These are phyloP conservation scores for Chaetomium strumarium DNA, from an alignment of 2,329 filamentous ascomycete genomes.

Conservation along the genomic window DNA sequence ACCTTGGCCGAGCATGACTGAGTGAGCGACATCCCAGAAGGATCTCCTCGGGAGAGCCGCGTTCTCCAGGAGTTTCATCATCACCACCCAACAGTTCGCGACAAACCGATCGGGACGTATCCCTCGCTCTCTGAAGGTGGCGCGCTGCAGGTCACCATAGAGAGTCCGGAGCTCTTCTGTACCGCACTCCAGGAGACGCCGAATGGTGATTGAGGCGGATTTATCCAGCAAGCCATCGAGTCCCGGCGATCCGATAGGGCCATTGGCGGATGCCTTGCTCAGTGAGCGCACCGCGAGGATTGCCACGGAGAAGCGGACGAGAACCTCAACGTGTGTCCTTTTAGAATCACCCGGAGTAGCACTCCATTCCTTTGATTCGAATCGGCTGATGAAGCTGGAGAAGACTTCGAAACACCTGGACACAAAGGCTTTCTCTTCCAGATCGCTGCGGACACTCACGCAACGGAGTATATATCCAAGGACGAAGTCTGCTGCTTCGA, in stretches of 20 bases:
- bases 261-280: conserved; percentile 33
- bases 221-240: conserved; percentile 45
- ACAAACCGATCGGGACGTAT: conserved; percentile 42
- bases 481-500: conserved; percentile 39
- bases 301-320: conserved; percentile 34
- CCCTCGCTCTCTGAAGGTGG: conserved; percentile 44
- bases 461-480: conserved; percentile 42
- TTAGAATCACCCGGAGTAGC: background rate
- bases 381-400: conserved; percentile 34
- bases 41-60: conserved; percentile 45
- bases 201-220: conserved; percentile 35
- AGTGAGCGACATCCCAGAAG: conserved; percentile 56
- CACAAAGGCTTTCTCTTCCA: conserved; percentile 37
- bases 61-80: conserved; percentile 49
- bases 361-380: conserved; percentile 25
- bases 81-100: conserved; percentile 52
- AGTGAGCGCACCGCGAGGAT: conserved; percentile 37
- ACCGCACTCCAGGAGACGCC: conserved; percentile 38
- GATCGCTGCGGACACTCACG: conserved; percentile 34
- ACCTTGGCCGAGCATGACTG: conserved; percentile 35
- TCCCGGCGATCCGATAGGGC: conserved; percentile 34
- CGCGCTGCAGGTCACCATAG: conserved; percentile 44
- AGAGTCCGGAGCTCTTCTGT: conserved; percentile 38
- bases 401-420: conserved; percentile 40
- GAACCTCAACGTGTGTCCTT: conserved; percentile 30